phyloP scores from a whole-genome alignment of 768 basidiomycete species.

The Kwoniella sp. region DNA sequence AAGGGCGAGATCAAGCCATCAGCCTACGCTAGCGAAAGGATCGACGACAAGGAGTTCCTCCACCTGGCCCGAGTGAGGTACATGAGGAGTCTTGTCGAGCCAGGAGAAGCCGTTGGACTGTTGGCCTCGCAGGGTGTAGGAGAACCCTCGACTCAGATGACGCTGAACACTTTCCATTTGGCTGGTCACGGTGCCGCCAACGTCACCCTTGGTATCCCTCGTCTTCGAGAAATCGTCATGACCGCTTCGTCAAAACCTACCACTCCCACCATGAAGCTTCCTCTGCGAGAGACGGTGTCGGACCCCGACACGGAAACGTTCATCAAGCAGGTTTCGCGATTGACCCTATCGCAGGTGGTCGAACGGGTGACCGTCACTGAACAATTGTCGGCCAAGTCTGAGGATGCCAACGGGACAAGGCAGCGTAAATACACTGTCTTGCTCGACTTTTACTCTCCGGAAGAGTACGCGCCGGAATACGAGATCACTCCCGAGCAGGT shows the following conservation, averaged over 20 bases:
- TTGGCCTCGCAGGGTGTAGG: slow-evolving; percentile 97
- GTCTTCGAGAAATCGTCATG: slow-evolving; percentile 98
- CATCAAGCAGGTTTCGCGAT: slow-evolving; percentile 80
- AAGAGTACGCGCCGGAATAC: slow-evolving; percentile 80
- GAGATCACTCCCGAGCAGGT: slow-evolving; percentile 69
- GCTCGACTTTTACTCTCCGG: slow-evolving; percentile 77
- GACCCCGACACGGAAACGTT: slow-evolving; percentile 64
- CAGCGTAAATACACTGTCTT: slow-evolving; percentile 74
- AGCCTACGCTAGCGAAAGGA: slow-evolving; percentile 49
- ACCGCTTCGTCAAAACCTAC: slow-evolving; percentile 92
- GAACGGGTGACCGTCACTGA: slow-evolving; percentile 79
- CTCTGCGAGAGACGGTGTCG: slow-evolving; percentile 58
- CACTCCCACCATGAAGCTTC: slow-evolving; percentile 94
- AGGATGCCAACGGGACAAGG: slow-evolving; percentile 58
- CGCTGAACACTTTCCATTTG: slow-evolving; percentile 98
- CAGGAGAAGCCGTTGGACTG: slow-evolving; percentile 96
- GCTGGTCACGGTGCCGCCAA: slow-evolving; percentile 99
- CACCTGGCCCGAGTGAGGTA: slow-evolving; percentile 86
- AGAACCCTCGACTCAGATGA: slow-evolving; percentile 99
- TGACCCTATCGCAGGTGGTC: slow-evolving; percentile 82
- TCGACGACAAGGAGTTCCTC: slow-evolving; percentile 58
- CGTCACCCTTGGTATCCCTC: slow-evolving; percentile 97
- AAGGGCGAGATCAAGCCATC: slow-evolving; percentile 43
- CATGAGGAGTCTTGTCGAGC: slow-evolving; percentile 86
- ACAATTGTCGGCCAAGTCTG: slow-evolving; percentile 57